Base-by-base conservation (phyloP, 2,329 filamentous ascomycete species). In the Cytospora schulzeri region DNA sequence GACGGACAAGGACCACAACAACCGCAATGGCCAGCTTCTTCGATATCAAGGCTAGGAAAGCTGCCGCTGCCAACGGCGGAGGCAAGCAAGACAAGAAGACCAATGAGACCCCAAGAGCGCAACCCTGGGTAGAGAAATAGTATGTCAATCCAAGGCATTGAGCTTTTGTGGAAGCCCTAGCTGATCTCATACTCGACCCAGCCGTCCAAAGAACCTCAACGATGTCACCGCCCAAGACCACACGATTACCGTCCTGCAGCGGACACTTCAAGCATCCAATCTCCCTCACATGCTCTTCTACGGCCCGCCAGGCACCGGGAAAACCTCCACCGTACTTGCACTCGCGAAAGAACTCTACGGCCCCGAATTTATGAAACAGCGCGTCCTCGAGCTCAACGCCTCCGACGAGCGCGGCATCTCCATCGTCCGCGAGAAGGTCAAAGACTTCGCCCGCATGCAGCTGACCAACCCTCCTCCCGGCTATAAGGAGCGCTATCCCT, bases 81-180 rank as follows among this genome's bases (percentile, higher is more conserved):
- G 78, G 84, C 89, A 53, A 84, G 84, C 60, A 96, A 77, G 84
- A 88, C 67, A 84, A 83, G 69, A 84, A 80, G 65, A 83, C 82
- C 73, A 89, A 86, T 73, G 87, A 91, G 66, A 81, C 81, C 33
- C 83, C 83, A 70, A 85, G 85, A 73, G 82, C 88, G 70, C 94
- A 97, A 74, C 95, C 95, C 72, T 99, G 95, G 95, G 94, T 98
- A 60, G 95, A 98, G 81, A 98, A 98, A 91, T 98, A 97, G 94
- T 97, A 82, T 68, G 84, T 67, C 45, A 19, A 28, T 24, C 9
- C 15, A 12, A 9, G 48, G 12, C 14, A 19, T 38, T 38, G 31
- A 17, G 19, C 45, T 48, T 2, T 52, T 28, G 14, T 2, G 31
- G 26, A 15, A 41, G 29, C 41, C 9, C 8, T n/a, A 54, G 29